Conservation (phyloP, 768 basidiomycete genomes). For the Boletus patriciae region DNA sequence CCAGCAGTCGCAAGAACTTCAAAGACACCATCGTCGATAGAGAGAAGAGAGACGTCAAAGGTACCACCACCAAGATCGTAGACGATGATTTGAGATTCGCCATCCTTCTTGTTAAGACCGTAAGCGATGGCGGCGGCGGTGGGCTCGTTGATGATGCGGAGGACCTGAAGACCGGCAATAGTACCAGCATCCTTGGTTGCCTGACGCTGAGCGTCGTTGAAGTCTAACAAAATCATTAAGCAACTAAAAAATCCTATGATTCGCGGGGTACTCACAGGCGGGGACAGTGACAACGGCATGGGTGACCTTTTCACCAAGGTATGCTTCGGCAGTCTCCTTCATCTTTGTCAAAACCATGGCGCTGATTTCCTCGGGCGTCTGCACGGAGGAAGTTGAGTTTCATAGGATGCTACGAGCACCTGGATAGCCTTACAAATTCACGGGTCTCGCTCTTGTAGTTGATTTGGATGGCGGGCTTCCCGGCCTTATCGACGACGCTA, state of each 20-base stretch:
- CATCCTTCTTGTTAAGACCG: constrained; percentile 94
- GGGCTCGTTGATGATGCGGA: constrained; percentile 98
- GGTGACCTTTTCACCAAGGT: constrained; percentile 93
- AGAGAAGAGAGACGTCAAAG: constrained; percentile 96
- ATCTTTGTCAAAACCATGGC: constrained; percentile 97
- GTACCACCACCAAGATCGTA: constrained; percentile 99
- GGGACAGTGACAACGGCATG: constrained; percentile 99
- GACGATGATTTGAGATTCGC: constrained; percentile 94
- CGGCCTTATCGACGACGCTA: constrained; percentile 71
- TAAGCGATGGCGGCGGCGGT: constrained; percentile 98
- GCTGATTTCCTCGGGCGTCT: constrained; percentile 93
- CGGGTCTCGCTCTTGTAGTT: constrained; percentile 75
- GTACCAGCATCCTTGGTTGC: constrained; percentile 98
- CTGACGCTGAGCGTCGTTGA: constrained; percentile 99
- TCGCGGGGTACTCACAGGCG: constrained; percentile 59
- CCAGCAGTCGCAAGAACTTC: constrained; percentile 90
- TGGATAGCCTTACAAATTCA: constrained; percentile 68
- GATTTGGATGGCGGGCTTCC: constrained; percentile 80
- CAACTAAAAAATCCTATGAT: not conserved
- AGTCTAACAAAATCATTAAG: constrained; percentile 60
- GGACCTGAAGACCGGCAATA: constrained; percentile 91
- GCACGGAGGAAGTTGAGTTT: not conserved
- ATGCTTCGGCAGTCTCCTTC: constrained; percentile 99
- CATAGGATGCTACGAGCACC: not conserved
- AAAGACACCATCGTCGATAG: constrained; percentile 92